Base-by-base conservation (phyloP, 805 yeast species). In the Dipodascus geniculatus region DNA sequence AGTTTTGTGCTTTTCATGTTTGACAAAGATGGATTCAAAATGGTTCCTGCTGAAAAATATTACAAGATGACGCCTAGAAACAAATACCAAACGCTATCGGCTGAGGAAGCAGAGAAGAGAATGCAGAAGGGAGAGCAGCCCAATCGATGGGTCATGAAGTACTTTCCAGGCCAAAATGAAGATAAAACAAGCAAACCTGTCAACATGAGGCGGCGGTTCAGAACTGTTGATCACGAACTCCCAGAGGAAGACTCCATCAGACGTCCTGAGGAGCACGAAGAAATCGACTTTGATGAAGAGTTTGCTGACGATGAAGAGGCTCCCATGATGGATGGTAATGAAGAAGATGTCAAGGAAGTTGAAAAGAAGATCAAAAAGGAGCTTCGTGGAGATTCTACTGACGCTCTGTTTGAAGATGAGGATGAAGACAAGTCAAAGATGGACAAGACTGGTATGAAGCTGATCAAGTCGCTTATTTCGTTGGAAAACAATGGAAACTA, bases 261-360 rank as follows among this genome's bases (percentile, higher is more conserved):
- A 44, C 64, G 80, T 56, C 87, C 81, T 59, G 83, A 88, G 9
- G 96, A 88, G 55, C 88, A 86, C 58, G 97, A 90, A 59, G 97
- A 89, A 64, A 71, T 93, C 63, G 99, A 91, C 70, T 91, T 76
- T 63, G 97, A 93, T 61, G 98, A 93, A 67, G 97, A 90, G 67
- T 93, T 93, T 69, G 97, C 93, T 23, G 99, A 93, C 68, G 99
- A 93, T 67, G 99, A 93, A 71, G 99, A 91, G 67, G 98, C 98
- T 1, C 99, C 99, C 24, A 86, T 93, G 55, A 81, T 91, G 75
- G 98, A 91, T 63, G 96, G 96, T 49, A 76, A 90, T 57, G 98
- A 91, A 64, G 96, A 93, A 63, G 98, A 93, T 64, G 86, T 87
- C 66, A 89, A 85, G 66, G 85, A 88, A 57, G 85, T 89, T 51